Base-by-base conservation (phyloP, 257 asterid genomes). In the Eucommia ulmoides region DNA sequence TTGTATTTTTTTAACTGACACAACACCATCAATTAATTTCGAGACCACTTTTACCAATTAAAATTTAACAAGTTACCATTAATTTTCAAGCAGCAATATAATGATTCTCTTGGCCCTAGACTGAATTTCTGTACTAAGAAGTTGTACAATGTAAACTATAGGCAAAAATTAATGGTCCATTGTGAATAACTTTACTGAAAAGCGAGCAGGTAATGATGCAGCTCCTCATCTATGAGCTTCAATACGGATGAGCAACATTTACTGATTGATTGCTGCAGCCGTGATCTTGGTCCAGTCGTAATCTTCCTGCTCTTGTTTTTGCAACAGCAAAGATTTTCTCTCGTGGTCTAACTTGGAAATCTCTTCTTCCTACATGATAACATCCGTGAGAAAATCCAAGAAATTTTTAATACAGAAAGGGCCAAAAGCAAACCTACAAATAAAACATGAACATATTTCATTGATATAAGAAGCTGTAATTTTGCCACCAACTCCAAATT, bases 121-220 rank as follows among this genome's bases (percentile, higher is more conserved):
- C n/a, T n/a, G n/a, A n/a, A n/a, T n/a, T n/a, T n/a, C n/a, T n/a
- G n/a, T n/a, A n/a, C n/a, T n/a, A n/a, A n/a, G n/a, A n/a, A n/a
- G n/a, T n/a, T n/a, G n/a, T n/a, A n/a, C n/a, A n/a, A n/a, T n/a
- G n/a, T n/a, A n/a, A n/a, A n/a, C n/a, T n/a, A n/a, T n/a, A n/a
- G n/a, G n/a, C n/a, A n/a, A n/a, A n/a, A n/a, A n/a, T n/a, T n/a
- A n/a, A n/a, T n/a, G n/a, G n/a, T n/a, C n/a, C 41, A 23, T 22
- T n/a, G 45, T 15, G 16, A 51, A 20, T 24, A 52, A 24, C 50
- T 49, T 65, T 84, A 84, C 95, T 93, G 93, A 16, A 93, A 77
- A 58, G 92, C 75, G 41, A 75, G 64, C 64, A 85, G 60, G 75
- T 85, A 94, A 61, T 88, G 92, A 26, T 73, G 78, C 56, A 85